Base-by-base conservation (phyloP, 108 stramenopile species). In the Cyclostephanos tholiformis region DNA sequence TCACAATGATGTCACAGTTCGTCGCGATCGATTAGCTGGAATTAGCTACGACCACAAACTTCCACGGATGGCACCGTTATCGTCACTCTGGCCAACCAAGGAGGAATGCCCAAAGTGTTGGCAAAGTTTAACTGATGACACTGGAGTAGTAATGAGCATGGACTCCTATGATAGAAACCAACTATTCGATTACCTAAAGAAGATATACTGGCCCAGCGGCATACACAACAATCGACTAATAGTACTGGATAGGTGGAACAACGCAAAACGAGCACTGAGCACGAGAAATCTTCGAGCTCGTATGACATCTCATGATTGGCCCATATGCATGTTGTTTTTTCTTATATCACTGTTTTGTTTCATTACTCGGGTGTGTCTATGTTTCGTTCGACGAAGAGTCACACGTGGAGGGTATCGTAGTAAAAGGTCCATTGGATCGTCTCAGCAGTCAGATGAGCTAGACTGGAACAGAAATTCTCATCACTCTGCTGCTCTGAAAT, bases 1-100 rank as follows among this genome's bases (percentile, higher is more conserved):
- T n/a, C 85, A 86, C 67, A 82, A 83, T 52, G 75, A 82, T 39
- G 72, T 71, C 39, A 62, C 51, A 13, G 50, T 60, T 70, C 67
- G 41, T 53, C 35, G 62, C n/a, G 50, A 66, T 60, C 23, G 61
- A 12, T 30, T 38, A 39, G 36, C 64, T 48, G 57, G 61, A 25
- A 56, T 30, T 49, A 63, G 62, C n/a, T 69, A 74, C 43, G 59
- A 67, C 46, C 48, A 48, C n/a, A 51, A 66, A 13, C 35, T 56
- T 27, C 69, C 32, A 20, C 72, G 41, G 38, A 71, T 49, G 32
- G 52, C 55, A 41, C 61, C 70, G 23, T 36, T 58, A 52, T 23
- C 56, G 22, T 38, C 52, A 9, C 68, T 82, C 0, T 85, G 82
- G 82, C 84, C 84, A 16, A 63, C 77, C 17, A 23, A 39, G 49